Conservation (phyloP, 345 rosid genomes). For the Aquilaria sinensis region DNA sequence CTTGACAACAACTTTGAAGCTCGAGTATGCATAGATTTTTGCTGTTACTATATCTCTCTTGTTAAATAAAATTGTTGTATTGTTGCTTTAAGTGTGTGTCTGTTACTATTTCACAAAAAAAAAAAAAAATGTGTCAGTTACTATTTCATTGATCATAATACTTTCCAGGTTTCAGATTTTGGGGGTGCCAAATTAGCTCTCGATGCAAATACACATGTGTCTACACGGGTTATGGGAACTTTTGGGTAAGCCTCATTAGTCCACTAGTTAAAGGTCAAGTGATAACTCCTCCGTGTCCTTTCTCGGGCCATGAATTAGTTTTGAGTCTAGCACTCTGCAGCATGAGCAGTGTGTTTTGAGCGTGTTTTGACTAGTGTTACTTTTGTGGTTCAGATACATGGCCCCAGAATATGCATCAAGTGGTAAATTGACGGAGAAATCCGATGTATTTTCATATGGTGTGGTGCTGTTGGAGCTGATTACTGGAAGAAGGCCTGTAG, state of each 20-base stretch:
- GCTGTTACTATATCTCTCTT: background rate
- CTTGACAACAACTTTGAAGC: constrained; percentile 84
- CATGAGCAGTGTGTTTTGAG: background rate
- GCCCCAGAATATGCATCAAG: constrained; percentile 99
- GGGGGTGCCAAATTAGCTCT: constrained; percentile 95
- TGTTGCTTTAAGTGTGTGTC: constrained; percentile 4
- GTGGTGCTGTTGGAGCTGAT: constrained; percentile 92
- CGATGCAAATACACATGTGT: constrained; percentile 77
- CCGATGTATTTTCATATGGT: constrained; percentile 91
- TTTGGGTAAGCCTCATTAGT: constrained; percentile 60
- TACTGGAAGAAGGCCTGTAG: constrained; percentile 97
- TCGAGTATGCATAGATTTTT: constrained; percentile 36
- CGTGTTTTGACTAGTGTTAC: constrained; percentile 1
- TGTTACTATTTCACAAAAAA: constrained; percentile 11
- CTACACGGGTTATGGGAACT: constrained; percentile 98
- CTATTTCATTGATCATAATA: constrained; percentile 9
- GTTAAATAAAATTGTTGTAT: background rate
- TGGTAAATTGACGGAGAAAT: constrained; percentile 92
- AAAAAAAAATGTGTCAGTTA: constrained; percentile 7
- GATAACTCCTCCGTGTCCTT: background rate
- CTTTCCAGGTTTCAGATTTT: constrained; percentile 88
- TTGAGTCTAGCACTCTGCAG: constrained; percentile 2
- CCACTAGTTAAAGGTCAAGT: constrained; percentile 5
- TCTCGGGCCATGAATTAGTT: background rate
- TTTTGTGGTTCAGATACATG: constrained; percentile 59